Percentiles rank a stretch among this genome's conserved stretches.
phyloP scores from a whole-genome alignment of 768 basidiomycete genomes.

The Cyclocybe aegerita region DNA sequence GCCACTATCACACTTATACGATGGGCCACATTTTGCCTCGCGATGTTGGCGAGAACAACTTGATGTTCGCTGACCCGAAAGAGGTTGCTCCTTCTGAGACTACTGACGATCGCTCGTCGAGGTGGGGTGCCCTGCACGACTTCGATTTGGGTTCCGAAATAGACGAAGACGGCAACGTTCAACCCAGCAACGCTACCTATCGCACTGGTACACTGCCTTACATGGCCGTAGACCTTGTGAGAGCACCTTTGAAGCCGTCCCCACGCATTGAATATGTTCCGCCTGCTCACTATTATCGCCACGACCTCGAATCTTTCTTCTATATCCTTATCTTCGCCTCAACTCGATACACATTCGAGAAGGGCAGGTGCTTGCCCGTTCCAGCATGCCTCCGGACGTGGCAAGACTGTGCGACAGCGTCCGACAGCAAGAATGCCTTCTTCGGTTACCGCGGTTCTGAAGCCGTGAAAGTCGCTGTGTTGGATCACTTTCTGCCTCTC shows the following conservation, averaged over 20 bases:
- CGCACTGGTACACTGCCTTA: slow-evolving; percentile 27
- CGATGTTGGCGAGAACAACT: slow-evolving; percentile 28
- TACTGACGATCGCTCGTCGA: too few relatives aligned
- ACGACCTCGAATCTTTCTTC: slow-evolving; percentile 24
- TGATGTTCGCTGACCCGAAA: slow-evolving; percentile 20
- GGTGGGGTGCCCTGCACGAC: slow-evolving; percentile 23
- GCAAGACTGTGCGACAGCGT: too few relatives aligned
- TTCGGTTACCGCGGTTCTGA: too few relatives aligned
- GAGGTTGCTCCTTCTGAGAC: neutral
- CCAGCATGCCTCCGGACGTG: too few relatives aligned
- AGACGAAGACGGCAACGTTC: neutral
- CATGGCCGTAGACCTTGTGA: slow-evolving; percentile 26
- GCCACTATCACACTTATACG: slow-evolving; percentile 18
- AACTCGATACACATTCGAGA: slow-evolving; percentile 6
- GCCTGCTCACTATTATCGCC: slow-evolving; percentile 18
- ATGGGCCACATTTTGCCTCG: slow-evolving; percentile 24
- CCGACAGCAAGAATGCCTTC: too few relatives aligned
- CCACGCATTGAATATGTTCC: neutral
- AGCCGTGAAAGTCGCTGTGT: too few relatives aligned
- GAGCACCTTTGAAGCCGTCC: too few relatives aligned
- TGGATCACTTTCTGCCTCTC: too few relatives aligned
- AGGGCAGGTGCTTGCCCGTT: too few relatives aligned
- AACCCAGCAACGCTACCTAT: neutral
- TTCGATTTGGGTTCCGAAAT: slow-evolving; percentile 22
- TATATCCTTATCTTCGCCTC: slow-evolving; percentile 23